Evolutionary conservation across 2,329 filamentous ascomycete genomes (phyloP).

Genomic region (Gaeumannomyces sp.): DNA sequence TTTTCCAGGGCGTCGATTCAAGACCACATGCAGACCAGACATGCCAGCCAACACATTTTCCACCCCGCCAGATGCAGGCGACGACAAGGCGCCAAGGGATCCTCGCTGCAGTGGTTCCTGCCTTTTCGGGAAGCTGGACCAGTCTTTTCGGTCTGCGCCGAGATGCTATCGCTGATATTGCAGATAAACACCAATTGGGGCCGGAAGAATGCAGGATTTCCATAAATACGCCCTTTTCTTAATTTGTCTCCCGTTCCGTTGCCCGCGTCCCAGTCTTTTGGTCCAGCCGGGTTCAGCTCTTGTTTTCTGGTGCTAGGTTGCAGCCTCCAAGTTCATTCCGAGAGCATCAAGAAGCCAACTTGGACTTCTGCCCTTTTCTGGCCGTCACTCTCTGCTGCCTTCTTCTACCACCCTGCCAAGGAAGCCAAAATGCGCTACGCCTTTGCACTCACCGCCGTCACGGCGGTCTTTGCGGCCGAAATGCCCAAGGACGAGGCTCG

Average conservation of each 20-base stretch:
- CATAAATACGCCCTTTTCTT: too few species aligned
- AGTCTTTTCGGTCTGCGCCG: not conserved
- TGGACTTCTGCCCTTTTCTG: too few species aligned
- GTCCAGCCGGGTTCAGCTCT: not conserved
- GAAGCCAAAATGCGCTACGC: constrained; percentile 3
- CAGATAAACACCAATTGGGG: not conserved
- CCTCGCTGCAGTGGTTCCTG: not conserved
- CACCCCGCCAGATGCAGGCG: too few species aligned
- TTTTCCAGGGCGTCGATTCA: too few species aligned
- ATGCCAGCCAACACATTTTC: too few species aligned
- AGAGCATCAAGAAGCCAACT: not conserved
- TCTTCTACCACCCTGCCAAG: not conserved
- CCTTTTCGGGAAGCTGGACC: not conserved
- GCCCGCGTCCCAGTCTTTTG: not conserved
- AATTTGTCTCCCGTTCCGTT: too few species aligned
- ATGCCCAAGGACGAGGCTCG: constrained; percentile 10
- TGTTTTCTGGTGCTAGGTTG: not conserved
- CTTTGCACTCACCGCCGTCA: not conserved
- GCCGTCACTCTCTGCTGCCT: too few species aligned
- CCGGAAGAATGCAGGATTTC: too few species aligned
- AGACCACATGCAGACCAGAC: too few species aligned
- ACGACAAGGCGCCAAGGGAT: too few species aligned
- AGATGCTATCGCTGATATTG: not conserved
- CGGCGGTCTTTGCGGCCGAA: constrained; percentile 6
- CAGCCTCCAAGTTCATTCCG: not conserved